Evolutionary conservation across 371 early-diverging fungal species (phyloP).

Genomic region (Mucor saturninus): DNA sequence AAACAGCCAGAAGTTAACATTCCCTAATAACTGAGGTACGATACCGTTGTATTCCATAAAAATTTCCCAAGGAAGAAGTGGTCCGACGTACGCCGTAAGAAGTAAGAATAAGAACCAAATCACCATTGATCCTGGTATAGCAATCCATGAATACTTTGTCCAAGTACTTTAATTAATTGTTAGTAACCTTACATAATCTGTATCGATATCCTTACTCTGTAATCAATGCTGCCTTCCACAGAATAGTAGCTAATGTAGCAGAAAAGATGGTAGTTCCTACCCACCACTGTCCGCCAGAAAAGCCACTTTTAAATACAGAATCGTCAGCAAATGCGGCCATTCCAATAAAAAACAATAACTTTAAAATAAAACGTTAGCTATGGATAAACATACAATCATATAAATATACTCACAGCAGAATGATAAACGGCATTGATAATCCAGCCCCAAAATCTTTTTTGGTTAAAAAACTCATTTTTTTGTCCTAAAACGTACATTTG

Average conservation of each 20-base stretch:
- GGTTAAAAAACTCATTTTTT: conserved; percentile 89
- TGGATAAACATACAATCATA: conserved; percentile 2
- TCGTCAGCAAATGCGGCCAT: conserved; percentile 67
- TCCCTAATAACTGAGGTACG: conserved; percentile 67
- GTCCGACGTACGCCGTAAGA: conserved; percentile 83
- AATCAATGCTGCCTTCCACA: conserved; percentile 83
- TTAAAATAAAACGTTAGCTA: neutral
- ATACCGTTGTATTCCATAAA: conserved; percentile 87
- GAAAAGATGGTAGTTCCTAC: conserved; percentile 81
- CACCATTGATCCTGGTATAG: conserved; percentile 81
- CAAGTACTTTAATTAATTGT: conserved; percentile 57
- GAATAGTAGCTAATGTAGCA: conserved; percentile 76
- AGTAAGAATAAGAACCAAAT: conserved; percentile 92
- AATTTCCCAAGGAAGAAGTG: conserved; percentile 59
- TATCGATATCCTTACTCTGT: conserved; percentile 64
- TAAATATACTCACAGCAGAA: conserved; percentile 53
- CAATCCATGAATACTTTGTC: conserved; percentile 84
- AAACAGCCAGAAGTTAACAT: conserved; percentile 88
- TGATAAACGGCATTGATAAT: conserved; percentile 93
- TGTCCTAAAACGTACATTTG: conserved; percentile 96
- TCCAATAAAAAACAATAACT: conserved; percentile 67
- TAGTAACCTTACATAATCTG: too few relatives aligned
- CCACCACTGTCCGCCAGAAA: conserved; percentile 78
- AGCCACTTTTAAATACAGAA: conserved; percentile 62
- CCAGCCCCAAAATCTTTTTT: conserved; percentile 94